Percentiles rank a stretch among this genome's conserved stretches.
phyloP scores from a whole-genome alignment of 768 basidiomycete genomes.

The Neoboletus magnificus region DNA sequence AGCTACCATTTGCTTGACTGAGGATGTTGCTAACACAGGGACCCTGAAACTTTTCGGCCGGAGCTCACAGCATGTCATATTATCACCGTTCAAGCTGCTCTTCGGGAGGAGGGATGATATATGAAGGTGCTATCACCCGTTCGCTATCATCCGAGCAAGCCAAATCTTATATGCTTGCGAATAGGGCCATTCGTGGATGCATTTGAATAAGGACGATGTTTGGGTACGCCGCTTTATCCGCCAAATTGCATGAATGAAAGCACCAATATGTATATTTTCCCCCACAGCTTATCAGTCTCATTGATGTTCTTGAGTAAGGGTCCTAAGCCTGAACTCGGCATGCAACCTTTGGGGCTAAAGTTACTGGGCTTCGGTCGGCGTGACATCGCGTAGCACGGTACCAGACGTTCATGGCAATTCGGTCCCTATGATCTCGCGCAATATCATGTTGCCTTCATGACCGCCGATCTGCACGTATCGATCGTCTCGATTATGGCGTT shows the following conservation, averaged over 20 bases:
- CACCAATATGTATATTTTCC: neutral
- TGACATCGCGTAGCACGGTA: too few species aligned
- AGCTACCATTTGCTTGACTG: neutral
- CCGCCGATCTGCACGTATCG: neutral
- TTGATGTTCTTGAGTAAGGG: too few species aligned
- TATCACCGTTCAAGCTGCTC: neutral
- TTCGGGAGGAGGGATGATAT: neutral
- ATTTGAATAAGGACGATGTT: neutral
- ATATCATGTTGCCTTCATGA: neutral
- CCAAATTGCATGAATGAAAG: neutral
- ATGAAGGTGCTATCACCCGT: neutral
- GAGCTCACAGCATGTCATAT: neutral
- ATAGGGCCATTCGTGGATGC: neutral
- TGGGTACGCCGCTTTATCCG: neutral
- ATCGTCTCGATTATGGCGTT: neutral
- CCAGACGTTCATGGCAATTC: too few species aligned
- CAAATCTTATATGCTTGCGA: neutral
- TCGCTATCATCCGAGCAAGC: neutral
- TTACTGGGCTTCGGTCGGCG: too few species aligned
- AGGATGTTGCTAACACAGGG: neutral
- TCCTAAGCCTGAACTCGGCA: too few species aligned
- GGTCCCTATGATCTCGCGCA: neutral
- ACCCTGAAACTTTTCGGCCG: neutral
- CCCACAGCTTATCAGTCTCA: neutral
- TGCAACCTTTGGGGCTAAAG: too few species aligned